phyloP scores from a whole-genome alignment of 2,329 filamentous ascomycete genomes.

The Phaeophleospora eucalypticola region DNA sequence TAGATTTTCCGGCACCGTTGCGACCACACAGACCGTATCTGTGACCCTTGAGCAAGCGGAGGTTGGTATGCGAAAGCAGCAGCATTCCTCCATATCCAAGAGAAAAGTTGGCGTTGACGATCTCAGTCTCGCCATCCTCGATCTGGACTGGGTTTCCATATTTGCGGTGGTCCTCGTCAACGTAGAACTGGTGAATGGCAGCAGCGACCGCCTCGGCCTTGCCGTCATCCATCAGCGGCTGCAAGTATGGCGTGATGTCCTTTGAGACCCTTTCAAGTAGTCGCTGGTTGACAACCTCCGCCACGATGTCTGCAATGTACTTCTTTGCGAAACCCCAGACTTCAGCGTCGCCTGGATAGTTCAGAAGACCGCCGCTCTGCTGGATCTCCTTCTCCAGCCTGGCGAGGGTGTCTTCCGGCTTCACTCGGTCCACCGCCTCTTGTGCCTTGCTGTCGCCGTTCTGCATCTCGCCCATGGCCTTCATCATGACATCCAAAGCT shows the following conservation, averaged over 20 bases:
- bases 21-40: slow-evolving; percentile 95
- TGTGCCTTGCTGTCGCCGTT: slow-evolving; percentile 49
- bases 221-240: slow-evolving; percentile 61
- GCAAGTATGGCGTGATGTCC: slow-evolving; percentile 71
- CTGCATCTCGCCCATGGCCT: slow-evolving; percentile 71
- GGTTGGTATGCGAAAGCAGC: slow-evolving; percentile 89
- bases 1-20: slow-evolving; percentile 98
- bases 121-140: slow-evolving; percentile 88
- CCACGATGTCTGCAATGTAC: slow-evolving; percentile 80
- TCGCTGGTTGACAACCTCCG: slow-evolving; percentile 81
- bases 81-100: slow-evolving; percentile 98
- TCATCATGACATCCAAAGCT: slow-evolving; percentile 81
- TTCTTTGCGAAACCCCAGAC: slow-evolving; percentile 63
- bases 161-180: slow-evolving; percentile 81
- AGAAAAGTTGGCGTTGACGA: slow-evolving; percentile 97
- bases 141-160: slow-evolving; percentile 80
- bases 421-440: slow-evolving; percentile 59
- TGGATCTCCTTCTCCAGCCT: slow-evolving; percentile 73
- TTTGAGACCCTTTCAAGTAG: slow-evolving; percentile 67
- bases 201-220: slow-evolving; percentile 64
- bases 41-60: slow-evolving; percentile 91
- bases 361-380: slow-evolving; percentile 60
- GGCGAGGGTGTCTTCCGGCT: slow-evolving; percentile 67
- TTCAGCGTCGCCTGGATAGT: slow-evolving; percentile 57
- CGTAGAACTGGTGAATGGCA: slow-evolving; percentile 70